Percentiles rank a stretch among this genome's conserved stretches.
Evolutionary conservation across 1,139 yeast species (phyloP).

Genomic region (Blastobotrys proliferans): DNA sequence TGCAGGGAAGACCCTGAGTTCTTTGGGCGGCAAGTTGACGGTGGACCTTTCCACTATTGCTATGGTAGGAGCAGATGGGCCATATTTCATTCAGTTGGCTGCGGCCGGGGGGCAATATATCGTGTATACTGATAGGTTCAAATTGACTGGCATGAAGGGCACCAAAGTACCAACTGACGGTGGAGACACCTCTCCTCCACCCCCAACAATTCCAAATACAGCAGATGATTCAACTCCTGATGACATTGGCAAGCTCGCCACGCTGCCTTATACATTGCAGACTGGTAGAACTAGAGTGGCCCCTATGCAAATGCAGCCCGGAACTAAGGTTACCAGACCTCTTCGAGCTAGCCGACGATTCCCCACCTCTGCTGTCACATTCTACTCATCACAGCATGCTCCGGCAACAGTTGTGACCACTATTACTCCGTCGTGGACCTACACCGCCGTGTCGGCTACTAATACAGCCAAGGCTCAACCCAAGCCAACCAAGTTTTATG

Average conservation of each 20-base stretch:
- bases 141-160: constrained; percentile 69
- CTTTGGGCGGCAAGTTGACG: constrained; percentile 32
- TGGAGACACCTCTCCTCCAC: constrained; percentile 43
- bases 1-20: constrained; percentile 27
- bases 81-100: constrained; percentile 65
- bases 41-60: constrained; percentile 39
- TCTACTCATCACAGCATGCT: constrained; percentile 36
- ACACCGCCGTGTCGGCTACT: constrained; percentile 56
- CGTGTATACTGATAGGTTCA: constrained; percentile 68
- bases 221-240: constrained; percentile 33
- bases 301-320: constrained; percentile 90
- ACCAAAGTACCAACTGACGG: constrained; percentile 40
- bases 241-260: constrained; percentile 29
- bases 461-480: constrained; percentile 50
- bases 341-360: constrained; percentile 22
- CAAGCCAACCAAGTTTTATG: constrained; percentile 27
- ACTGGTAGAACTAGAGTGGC: constrained; percentile 75
- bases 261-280: constrained; percentile 66
- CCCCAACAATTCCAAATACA: constrained; percentile 18
- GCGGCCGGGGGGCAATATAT: constrained; percentile 53
- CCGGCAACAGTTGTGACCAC: constrained; percentile 50
- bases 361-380: constrained; percentile 65
- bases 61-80: constrained; percentile 53
- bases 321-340: constrained; percentile 50
- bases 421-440: constrained; percentile 78